Percentiles rank a stretch among this genome's conserved stretches.
Evolutionary conservation across 305 asterid species (phyloP).

Genomic region (Ilex paraguariensis): DNA sequence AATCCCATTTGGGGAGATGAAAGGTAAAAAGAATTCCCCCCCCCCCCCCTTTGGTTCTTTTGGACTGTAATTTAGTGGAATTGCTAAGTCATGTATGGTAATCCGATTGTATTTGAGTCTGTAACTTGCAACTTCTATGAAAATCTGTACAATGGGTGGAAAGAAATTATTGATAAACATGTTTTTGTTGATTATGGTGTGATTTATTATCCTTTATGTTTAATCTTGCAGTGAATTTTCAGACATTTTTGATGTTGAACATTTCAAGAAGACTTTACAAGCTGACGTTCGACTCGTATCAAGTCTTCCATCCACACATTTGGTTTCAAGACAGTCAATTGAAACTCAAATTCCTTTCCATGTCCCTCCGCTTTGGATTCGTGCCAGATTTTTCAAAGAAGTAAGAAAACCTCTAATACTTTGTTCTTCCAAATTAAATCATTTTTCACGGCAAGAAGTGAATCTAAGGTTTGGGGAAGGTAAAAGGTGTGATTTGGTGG

Average conservation of each 20-base stretch:
- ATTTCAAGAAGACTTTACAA: slow-evolving; percentile 49
- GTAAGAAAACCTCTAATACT: slow-evolving; percentile 22
- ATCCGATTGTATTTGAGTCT: no score
- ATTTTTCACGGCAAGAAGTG: no score
- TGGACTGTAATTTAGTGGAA: no score
- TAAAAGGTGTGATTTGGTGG: background rate
- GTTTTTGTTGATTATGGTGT: no score
- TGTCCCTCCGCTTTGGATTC: slow-evolving; percentile 57
- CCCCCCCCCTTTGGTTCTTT: no score
- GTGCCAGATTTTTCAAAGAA: slow-evolving; percentile 44
- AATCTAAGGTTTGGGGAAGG: no score
- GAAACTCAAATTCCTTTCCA: slow-evolving; percentile 51
- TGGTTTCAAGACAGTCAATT: slow-evolving; percentile 45
- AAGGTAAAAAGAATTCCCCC: slow-evolving; percentile 21
- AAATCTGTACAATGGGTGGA: no score
- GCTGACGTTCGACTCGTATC: slow-evolving; percentile 50
- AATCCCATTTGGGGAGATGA: slow-evolving; percentile 69
- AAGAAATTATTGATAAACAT: no score
- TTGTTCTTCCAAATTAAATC: no score
- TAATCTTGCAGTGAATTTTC: slow-evolving; percentile 50
- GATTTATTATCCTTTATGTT: background rate
- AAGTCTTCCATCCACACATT: slow-evolving; percentile 54
- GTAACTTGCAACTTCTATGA: no score
- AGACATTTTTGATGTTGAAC: slow-evolving; percentile 58
- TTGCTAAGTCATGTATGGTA: no score